Base-by-base conservation (phyloP, 2,329 filamentous ascomycete genomes). In the Apiospora saccharicola region DNA sequence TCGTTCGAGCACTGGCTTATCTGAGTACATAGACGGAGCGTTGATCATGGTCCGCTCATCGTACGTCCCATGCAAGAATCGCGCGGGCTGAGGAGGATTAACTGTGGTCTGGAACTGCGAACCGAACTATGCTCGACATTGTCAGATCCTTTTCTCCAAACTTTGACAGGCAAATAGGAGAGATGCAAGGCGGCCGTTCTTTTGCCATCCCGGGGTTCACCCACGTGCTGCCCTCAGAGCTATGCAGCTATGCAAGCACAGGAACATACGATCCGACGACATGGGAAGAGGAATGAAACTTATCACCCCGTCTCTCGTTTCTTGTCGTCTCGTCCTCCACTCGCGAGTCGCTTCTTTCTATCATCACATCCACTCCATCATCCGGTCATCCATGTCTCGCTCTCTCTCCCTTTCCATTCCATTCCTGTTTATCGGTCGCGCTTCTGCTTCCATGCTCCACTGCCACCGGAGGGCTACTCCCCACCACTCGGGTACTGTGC, bases 11-110 rank as follows among this genome's bases (percentile, higher is more conserved):
- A 13, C 34, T 64, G 57, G 57, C 57, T 64, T 64, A 64, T 57
- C 53, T 57, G 26, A 34, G 30, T 34, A n/a, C n/a, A n/a, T n/a
- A 57, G 53, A 34, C 53, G 14, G 4, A 14, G 26, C 30, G 53
- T 57, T 57, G 53, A 57, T 57, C 53, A 57, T 57, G 53, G 53
- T 57, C 53, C 53, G 53, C 53, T 22, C 34, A 64, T 64, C 57
- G 57, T 64, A 64, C 57, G 57, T 64, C 30, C 57, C 57, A 64
- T 64, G 57, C 57, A 41, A n/a, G 57, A 64, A 64, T 64, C 57
- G 57, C 34, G 57, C 57, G 57, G 30, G 30, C 30, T 37, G 34
- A 30, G 53, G 26, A 34, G 26, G 30, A 61, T 34, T 3, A 22
- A 13, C 19, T 30, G 22, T 22, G 46, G 7, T 49, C 46, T n/a